Base-by-base conservation (phyloP, 2,329 filamentous ascomycete species). In the Fusarium burgessii region DNA sequence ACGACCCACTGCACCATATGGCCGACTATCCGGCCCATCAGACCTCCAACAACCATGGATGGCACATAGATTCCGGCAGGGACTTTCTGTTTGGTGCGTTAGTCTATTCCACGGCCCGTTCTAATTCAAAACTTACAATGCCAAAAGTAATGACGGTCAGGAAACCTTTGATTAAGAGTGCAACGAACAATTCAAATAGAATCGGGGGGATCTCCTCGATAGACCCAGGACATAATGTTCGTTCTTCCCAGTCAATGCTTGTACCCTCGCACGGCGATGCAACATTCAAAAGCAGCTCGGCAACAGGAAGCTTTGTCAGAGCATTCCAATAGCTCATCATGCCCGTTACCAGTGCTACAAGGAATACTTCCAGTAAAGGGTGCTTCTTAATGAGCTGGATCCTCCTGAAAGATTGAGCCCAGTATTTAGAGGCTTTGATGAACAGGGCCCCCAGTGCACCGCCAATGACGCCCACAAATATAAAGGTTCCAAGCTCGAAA, bases 51-150 rank as follows among this genome's bases (percentile, higher is more conserved):
- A 32, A 98, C 96, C 96, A 99, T 99, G 75, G 95, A 98, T 6
- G 96, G 96, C 3, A 99, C 95, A 76, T 99, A 99, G 74, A 99
- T 98, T 70, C 96, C 96, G 2, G 95, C 94, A 13, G 96, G 96
- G 1, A 98, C 91, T 86, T 98, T 98, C 86, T 89, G 78, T 51
- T 11, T 20, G 23, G 18, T 5, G 8, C n/a, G 62, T 79, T 52
- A 78, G 76, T 64, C 40, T 18, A 36, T 18, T 23, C 15, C 43
- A 54, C 17, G n/a, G n/a, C 41, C 4, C 18, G 35, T 17, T 20
- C 23, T 14, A 8, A 7, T 8, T 18, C 20, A 32, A 13, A 33
- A 85, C 88, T 80, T 81, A 89, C 87, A 73, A 98, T 95, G 29
- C 95, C 95, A 81, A 98, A 98, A 0, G 95, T 97, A 71, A 98